Conservation (phyloP, 495 filamentous ascomycete genomes). For the Thermothielavioides terrestris region DNA sequence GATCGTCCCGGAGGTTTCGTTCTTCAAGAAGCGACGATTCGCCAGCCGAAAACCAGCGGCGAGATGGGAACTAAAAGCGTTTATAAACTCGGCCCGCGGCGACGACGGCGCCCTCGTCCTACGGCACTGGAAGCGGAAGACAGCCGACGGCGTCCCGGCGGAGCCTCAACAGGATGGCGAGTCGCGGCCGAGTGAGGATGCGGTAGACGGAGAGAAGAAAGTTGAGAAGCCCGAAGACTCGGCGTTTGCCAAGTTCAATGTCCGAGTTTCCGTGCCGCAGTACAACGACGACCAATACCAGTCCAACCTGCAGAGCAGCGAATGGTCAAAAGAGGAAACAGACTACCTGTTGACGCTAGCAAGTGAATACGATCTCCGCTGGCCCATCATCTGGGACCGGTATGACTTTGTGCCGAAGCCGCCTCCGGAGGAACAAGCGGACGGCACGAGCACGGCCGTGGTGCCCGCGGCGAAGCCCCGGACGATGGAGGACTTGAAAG, state of each 20-base stretch:
- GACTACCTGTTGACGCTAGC: conserved; percentile 74
- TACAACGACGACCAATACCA: conserved; percentile 86
- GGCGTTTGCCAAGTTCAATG: conserved; percentile 71
- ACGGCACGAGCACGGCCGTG: conserved; percentile 37
- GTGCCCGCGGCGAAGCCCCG: conserved; percentile 42
- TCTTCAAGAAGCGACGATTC: conserved; percentile 42
- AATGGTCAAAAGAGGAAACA: conserved; percentile 89
- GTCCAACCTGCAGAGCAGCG: conserved; percentile 55
- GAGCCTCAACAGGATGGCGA: conserved; percentile 14
- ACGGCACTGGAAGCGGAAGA: conserved; percentile 56
- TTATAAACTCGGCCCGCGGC: conserved; percentile 47
- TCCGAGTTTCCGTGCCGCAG: conserved; percentile 60
- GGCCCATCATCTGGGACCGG: conserved; percentile 85
- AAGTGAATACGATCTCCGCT: conserved; percentile 72
- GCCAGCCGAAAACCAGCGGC: conserved; percentile 55
- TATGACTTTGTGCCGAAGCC: conserved; percentile 63
- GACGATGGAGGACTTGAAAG: conserved; percentile 83
- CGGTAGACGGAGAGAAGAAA: conserved; percentile 12
- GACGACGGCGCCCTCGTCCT: conserved; percentile 46
- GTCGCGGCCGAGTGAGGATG: conserved; percentile 6
- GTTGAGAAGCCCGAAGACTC: conserved; percentile 40
- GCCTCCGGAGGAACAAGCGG: conserved; percentile 22
- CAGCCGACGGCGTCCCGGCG: conserved; percentile 20
- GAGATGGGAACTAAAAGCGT: conserved; percentile 43
- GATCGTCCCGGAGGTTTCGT: conserved; percentile 37